phyloP scores from a whole-genome alignment of 176 grass and related monocot species.

The Phyllostachys edulis region DNA sequence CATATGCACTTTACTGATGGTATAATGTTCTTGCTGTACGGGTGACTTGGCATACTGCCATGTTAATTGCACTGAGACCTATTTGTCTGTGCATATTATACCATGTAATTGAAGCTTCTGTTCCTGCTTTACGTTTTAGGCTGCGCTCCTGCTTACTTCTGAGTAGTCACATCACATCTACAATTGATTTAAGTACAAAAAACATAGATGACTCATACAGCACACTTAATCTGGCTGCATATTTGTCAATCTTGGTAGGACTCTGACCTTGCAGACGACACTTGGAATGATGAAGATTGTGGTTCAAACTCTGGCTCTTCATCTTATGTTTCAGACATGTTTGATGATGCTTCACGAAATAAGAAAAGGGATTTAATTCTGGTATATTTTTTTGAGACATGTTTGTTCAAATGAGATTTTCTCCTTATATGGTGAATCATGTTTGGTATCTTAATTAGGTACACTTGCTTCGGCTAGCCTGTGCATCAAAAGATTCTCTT shows the following conservation, averaged over 20 bases:
- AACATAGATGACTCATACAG: not conserved
- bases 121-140: not conserved
- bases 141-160: conserved; percentile 7
- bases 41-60: not conserved
- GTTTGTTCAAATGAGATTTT: conserved; percentile 25
- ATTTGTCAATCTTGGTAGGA: conserved; percentile 47
- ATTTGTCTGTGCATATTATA: not conserved
- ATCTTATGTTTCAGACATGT: conserved; percentile 57
- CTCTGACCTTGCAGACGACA: conserved; percentile 16
- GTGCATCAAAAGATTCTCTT: conserved; percentile 72
- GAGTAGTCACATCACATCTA: conserved; percentile 5
- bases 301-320: conserved; percentile 44
- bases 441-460: conserved; percentile 55
- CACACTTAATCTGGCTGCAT: conserved; percentile 25
- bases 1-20: conserved; percentile 1
- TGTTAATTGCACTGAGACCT: not conserved
- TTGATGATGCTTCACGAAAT: conserved; percentile 56
- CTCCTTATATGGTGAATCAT: conserved; percentile 30
- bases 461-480: conserved; percentile 79
- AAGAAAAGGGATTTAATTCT: conserved; percentile 86
- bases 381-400: conserved; percentile 40
- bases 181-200: conserved; percentile 26
- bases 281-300: conserved; percentile 45
- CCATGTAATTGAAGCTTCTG: not conserved
- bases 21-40: not conserved